Evolutionary conservation across 2,329 filamentous ascomycete species (phyloP).

Genomic region (Claviceps sp.): DNA sequence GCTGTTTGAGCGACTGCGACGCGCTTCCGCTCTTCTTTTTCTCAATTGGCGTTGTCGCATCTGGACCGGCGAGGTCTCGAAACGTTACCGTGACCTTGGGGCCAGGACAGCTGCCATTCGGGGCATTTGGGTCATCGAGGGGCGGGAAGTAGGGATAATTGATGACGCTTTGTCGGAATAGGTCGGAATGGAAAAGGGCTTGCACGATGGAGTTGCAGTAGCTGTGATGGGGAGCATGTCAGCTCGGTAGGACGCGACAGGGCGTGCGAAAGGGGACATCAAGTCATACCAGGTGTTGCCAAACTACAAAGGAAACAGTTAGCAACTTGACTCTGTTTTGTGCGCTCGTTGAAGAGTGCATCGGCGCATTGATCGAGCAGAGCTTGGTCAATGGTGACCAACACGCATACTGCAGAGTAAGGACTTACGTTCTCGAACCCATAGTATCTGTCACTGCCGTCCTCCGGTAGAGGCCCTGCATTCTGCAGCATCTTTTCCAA

Average conservation of each 20-base stretch:
- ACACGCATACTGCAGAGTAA: not conserved
- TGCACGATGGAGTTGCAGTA: slow-evolving; percentile 99
- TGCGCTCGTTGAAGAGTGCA: not conserved
- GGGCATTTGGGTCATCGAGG: slow-evolving; percentile 53
- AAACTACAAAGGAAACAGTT: slow-evolving; percentile 44
- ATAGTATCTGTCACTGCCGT: slow-evolving; percentile 97
- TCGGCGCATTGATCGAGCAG: not conserved
- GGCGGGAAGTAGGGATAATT: slow-evolving; percentile 70
- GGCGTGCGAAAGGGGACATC: not conserved
- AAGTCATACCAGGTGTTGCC: slow-evolving; percentile 79
- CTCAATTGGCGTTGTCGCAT: slow-evolving; percentile 23
- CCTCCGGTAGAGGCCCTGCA: slow-evolving; percentile 64
- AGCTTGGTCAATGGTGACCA: not conserved
- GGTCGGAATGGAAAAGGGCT: slow-evolving; percentile 87
- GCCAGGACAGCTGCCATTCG: slow-evolving; percentile 38
- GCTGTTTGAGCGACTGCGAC: slow-evolving; percentile 42
- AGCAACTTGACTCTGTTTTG: not conserved
- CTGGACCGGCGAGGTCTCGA: slow-evolving; percentile 39
- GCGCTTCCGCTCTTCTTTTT: slow-evolving; percentile 40
- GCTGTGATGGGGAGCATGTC: slow-evolving; percentile 31
- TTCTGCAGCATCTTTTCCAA: slow-evolving; percentile 66
- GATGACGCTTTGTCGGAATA: slow-evolving; percentile 88
- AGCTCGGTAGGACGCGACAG: not conserved
- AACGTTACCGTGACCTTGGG: slow-evolving; percentile 48
- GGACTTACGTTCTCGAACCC: slow-evolving; percentile 87